These are phyloP conservation scores for Mortierella antarctica DNA, from an alignment of 192 early-diverging fungal genomes.

Conservation along the genomic window DNA sequence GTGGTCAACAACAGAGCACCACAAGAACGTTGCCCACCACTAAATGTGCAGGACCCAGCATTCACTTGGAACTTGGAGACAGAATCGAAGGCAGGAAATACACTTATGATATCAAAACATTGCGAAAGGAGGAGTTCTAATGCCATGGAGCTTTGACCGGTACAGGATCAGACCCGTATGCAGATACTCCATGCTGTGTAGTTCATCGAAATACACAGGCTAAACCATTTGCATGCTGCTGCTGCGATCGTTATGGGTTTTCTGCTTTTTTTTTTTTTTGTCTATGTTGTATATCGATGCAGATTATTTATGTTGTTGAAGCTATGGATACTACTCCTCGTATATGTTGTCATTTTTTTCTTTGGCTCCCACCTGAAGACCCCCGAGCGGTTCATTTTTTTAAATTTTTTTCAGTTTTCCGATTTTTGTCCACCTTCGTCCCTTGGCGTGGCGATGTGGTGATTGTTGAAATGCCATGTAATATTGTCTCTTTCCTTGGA, in stretches of 20 bases:
- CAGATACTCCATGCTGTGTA: too few species aligned
- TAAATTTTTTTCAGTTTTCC: constrained; percentile 3
- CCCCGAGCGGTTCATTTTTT: neutral
- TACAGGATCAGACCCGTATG: too few species aligned
- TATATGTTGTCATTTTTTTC: neutral
- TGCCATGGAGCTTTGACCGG: too few species aligned
- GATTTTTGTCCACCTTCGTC: neutral
- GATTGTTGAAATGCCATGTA: neutral
- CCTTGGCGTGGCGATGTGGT: neutral
- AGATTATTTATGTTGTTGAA: neutral
- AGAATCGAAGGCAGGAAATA: too few species aligned
- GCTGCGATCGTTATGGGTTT: neutral
- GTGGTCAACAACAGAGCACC: constrained; percentile 65
- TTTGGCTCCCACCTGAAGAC: neutral
- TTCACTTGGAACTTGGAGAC: neutral
- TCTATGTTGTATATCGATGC: constrained; percentile 3
- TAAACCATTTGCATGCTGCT: too few species aligned
- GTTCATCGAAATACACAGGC: too few species aligned
- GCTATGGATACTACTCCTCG: neutral
- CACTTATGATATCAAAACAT: too few species aligned
- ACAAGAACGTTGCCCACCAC: constrained; percentile 87
- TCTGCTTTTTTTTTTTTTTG: neutral
- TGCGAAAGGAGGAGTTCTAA: too few species aligned
- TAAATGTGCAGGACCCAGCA: constrained; percentile 51
- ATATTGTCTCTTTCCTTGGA: neutral